Evolutionary conservation across 169 alveolate species (phyloP), one percentile per base, ranked within the genome.

Genomic region (Cryptosporidium sp.): DNA sequence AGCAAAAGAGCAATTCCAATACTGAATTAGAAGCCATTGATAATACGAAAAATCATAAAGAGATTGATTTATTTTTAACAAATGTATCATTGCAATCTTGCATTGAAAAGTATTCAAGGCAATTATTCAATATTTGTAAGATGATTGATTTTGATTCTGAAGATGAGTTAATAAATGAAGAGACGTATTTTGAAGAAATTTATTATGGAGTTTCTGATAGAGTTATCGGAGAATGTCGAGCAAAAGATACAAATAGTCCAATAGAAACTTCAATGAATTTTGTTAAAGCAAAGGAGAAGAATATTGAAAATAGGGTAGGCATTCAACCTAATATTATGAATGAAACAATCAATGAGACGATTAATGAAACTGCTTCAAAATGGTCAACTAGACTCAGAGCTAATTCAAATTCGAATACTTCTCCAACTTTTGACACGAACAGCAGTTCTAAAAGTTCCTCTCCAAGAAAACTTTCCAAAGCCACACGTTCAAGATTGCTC

Each of bases 331-430:
- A 73, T 2, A 42, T 56, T 26, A 31, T 48, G 5, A 18, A 18
- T n/a, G 86, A 73, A 16, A 73, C 72, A 53, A 35, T 56, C 8
- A 18, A 6, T n/a, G 86, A 73, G 23, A 73, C 86, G n/a, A 35
- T 73, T 35, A 56, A 7, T 56, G 86, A 73, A 60, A 73, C 86
- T 18, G 70, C 51, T 60, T 53, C 71, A 18, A 73, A 60, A 10
- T 73, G 86, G 86, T 53, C 86, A 56, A 39, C 26, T 3, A 73
- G 86, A 35, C 86, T 73, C 14, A 51, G 86, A 39, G 10, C 52
- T 37, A 29, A n/a, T 14, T 33, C 48, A n/a, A 29, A n/a, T n/a
- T n/a, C 72, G 8, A 29, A 39, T n/a, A 4, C 1, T 37, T 35
- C 72, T 65, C 72, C 72, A 10, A n/a, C 52, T 10, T n/a, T 37